A percentile compares a stretch with the other conserved stretches of the same genome.
Conservation (phyloP, 129 eudicot genomes). For the Helianthus annuus region DNA sequence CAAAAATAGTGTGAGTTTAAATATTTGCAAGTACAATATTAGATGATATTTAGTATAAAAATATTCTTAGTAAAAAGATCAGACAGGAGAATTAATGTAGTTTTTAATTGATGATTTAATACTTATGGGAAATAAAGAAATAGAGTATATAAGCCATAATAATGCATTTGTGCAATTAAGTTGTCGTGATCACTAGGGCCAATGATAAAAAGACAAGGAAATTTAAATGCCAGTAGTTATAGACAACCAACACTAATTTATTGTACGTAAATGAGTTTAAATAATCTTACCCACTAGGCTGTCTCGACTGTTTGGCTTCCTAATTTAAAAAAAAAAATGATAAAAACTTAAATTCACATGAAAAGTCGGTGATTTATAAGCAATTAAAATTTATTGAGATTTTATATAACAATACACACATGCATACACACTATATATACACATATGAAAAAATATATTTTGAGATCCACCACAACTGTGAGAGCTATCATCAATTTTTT, state of each 20-base stretch:
- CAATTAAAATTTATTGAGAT: background rate
- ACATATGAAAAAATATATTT: too few species aligned
- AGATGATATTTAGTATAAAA: too few species aligned
- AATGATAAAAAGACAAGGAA: background rate
- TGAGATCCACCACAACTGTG: too few species aligned
- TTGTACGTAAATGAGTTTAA: constrained; percentile 6
- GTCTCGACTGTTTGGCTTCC: constrained; percentile 18
- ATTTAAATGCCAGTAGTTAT: background rate
- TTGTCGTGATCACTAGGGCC: constrained; percentile 15
- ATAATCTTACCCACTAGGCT: constrained; percentile 3
- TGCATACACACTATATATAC: too few species aligned
- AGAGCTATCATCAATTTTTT: too few species aligned
- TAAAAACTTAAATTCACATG: background rate
- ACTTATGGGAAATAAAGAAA: background rate
- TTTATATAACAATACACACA: background rate
- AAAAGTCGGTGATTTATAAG: background rate
- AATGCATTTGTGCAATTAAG: constrained; percentile 8
- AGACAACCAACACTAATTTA: constrained; percentile 19
- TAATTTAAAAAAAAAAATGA: background rate
- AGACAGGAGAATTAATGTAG: constrained; percentile 2
- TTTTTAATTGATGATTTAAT: background rate
- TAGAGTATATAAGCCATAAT: background rate
- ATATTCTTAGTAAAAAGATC: background rate
- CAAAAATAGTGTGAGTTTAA: background rate
- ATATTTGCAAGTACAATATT: too few species aligned